Percentiles rank a stretch among this genome's conserved stretches.
These are phyloP conservation scores for Taphrina wiesneri DNA, from an alignment of 1,139 yeast genomes.

Conservation along the genomic window DNA sequence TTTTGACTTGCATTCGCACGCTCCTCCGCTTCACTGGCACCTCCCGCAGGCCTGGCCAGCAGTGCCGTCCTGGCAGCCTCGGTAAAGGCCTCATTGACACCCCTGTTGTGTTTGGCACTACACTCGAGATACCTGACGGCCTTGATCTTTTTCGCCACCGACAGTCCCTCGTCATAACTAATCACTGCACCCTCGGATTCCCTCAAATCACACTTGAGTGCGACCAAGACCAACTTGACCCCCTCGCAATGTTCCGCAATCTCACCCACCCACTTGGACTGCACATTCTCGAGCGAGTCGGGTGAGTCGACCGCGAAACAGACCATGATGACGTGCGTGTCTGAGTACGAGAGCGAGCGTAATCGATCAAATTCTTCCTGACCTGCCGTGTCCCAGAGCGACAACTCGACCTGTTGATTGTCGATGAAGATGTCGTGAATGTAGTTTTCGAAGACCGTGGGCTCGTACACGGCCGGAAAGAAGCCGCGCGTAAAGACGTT, in stretches of 20 bases:
- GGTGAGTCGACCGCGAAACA: constrained; percentile 87
- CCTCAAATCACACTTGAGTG: constrained; percentile 90
- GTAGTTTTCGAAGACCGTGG: constrained; percentile 95
- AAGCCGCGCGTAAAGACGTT: constrained; percentile 97
- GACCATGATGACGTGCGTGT: constrained; percentile 94
- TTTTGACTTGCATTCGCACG: neutral
- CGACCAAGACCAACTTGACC: constrained; percentile 88
- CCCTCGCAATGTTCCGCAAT: constrained; percentile 97
- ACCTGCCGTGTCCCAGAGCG: constrained; percentile 98
- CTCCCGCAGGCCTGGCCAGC: constrained; percentile 83
- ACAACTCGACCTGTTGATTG: constrained; percentile 86
- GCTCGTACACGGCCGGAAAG: constrained; percentile 97
- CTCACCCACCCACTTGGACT: constrained; percentile 94
- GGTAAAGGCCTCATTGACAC: constrained; percentile 94
- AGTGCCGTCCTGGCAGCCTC: constrained; percentile 97
- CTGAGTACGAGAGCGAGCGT: constrained; percentile 85
- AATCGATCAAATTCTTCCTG: constrained; percentile 96
- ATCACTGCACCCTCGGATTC: constrained; percentile 53
- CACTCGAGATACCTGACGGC: constrained; percentile 59
- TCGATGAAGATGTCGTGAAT: constrained; percentile 96
- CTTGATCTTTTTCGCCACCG: constrained; percentile 73
- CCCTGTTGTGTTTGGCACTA: constrained; percentile 89
- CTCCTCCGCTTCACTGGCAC: constrained; percentile 53
- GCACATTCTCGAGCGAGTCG: constrained; percentile 92
- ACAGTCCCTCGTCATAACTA: constrained; percentile 76